Conservation (phyloP, 129 eudicot species). For the Oenanthe sinensis region DNA sequence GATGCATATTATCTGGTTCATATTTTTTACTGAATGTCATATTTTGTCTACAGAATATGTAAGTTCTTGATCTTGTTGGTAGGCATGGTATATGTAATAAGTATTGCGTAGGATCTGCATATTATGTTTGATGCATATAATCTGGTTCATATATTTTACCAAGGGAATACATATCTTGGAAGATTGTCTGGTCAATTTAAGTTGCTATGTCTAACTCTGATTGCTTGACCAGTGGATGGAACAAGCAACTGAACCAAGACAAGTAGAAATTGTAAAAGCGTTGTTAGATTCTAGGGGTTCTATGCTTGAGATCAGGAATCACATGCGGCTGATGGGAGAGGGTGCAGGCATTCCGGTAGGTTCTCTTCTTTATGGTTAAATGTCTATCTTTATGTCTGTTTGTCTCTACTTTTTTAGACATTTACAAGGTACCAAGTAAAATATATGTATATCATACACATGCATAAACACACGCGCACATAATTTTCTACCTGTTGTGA, state of each 20-base stretch:
- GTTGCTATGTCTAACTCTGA: constrained; percentile 6
- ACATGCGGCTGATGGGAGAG: constrained; percentile 86
- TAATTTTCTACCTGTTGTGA: not conserved
- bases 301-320: constrained; percentile 71
- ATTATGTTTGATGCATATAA: not conserved
- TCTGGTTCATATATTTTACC: not conserved
- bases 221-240: constrained; percentile 60
- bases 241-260: constrained; percentile 51
- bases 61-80: not conserved
- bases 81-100: not conserved
- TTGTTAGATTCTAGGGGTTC: constrained; percentile 75
- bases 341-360: constrained; percentile 93
- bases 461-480: not conserved
- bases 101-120: not conserved
- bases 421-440: not conserved
- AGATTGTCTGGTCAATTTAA: not conserved
- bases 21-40: not conserved
- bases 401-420: not conserved
- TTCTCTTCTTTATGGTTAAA: constrained; percentile 15
- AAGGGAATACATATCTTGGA: not conserved
- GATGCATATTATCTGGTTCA: not conserved
- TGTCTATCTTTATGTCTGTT: not conserved
- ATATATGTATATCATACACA: not conserved
- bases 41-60: not conserved
- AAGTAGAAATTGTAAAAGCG: constrained; percentile 60